These are phyloP conservation scores for Penicillium sp. DNA, from an alignment of 2,329 filamentous ascomycete species.

Conservation along the genomic window DNA sequence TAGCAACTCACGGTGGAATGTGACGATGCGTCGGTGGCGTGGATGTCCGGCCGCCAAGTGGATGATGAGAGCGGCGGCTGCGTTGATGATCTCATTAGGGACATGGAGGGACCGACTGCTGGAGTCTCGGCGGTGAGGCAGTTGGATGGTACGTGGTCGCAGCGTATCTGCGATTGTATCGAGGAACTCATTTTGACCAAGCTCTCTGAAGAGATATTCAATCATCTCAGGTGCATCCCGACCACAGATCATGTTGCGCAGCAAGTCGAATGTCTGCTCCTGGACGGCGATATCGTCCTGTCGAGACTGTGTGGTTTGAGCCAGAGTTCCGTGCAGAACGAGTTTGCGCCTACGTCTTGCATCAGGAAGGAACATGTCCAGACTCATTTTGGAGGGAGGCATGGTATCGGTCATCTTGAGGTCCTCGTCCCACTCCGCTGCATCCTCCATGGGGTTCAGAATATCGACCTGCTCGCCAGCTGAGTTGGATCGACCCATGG, in stretches of 20 bases:
- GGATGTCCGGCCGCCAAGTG: constrained; percentile 78
- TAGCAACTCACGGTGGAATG: constrained; percentile 68
- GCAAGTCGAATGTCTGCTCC: constrained; percentile 79
- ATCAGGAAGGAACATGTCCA: constrained; percentile 33
- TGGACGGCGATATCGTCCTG: constrained; percentile 77
- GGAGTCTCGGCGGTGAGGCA: constrained; percentile 27
- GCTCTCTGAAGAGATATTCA: constrained; percentile 66
- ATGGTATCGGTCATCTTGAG: constrained; percentile 30
- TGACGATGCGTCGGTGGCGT: constrained; percentile 65
- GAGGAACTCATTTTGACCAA: constrained; percentile 71
- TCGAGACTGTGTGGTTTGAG: constrained; percentile 58
- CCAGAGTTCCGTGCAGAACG: constrained; percentile 56
- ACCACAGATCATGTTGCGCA: constrained; percentile 77
- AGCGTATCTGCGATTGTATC: constrained; percentile 73
- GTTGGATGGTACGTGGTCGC: constrained; percentile 41
- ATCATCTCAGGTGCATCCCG: constrained; percentile 61
- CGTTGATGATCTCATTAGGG: constrained; percentile 59
- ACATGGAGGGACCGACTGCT: constrained; percentile 25
- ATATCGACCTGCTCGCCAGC: constrained; percentile 53
- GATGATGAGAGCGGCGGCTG: constrained; percentile 72
- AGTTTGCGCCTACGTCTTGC: constrained; percentile 36
- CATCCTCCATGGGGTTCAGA: constrained; percentile 44
- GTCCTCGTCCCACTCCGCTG: constrained; percentile 25
- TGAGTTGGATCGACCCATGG: constrained; percentile 52
- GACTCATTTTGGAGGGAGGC: constrained; percentile 35